Base-by-base conservation (phyloP, 495 filamentous ascomycete species). In the Aspergillus homomorphus region DNA sequence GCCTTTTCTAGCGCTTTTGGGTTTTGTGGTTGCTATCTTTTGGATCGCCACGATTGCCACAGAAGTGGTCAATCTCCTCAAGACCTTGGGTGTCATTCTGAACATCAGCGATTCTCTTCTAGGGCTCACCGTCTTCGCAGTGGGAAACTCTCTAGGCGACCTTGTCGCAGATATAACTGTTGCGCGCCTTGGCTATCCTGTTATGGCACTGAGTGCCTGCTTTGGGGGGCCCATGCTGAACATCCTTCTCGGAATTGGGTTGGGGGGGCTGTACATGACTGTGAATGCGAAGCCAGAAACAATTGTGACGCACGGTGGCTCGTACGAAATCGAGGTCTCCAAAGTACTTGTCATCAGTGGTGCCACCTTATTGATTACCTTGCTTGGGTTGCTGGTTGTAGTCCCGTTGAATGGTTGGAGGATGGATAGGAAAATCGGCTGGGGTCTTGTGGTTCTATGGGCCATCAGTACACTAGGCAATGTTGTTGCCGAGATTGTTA, bases 161-260 rank as follows among this genome's bases (percentile, higher is more conserved):
- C 78, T 99, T 0, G 92, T 99, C 4, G 92, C 95, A 7, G 90
- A 99, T 62, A 86, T 97, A 56, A 99, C 95, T 0, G 89, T 99
- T 38, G 95, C 95, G 10, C 79, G 89, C 15, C 81, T 98, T 0
- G 94, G 95, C 0, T 96, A 92, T 72, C 95, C 95, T 0, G 92
- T 98, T 44, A 99, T 99, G 95, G 95, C 95, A 8, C 79, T 99
- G 62, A 75, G 73, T 56, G 95, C 95, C 24, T 99, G 95, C 66
- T 98, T 98, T 65, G 95, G 95, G 16, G 95, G 95, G 0, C 95
- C 95, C 0, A 91, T 99, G 90, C 81, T 99, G 22, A 99, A 99
- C 65, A 99, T 99, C 54, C 75, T 99, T 0, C 84, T 99, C 14
- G 95, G 95, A 0, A 91, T 99, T 48, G 95, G 95, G 3, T 72